Base-by-base conservation (phyloP, 1,284 basidiomycete species). In the Mycena sp. region DNA sequence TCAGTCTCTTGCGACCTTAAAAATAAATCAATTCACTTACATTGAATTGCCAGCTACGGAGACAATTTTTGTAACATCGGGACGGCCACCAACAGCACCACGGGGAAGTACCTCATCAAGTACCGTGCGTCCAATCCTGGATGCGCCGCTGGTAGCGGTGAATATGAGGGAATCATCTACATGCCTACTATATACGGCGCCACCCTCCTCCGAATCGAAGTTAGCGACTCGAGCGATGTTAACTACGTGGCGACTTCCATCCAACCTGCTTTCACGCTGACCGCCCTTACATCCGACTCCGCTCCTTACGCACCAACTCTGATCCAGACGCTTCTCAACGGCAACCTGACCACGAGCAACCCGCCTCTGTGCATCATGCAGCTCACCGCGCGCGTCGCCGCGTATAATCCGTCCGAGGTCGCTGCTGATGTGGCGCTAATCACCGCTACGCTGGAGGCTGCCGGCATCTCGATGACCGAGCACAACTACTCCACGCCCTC, bases 51-150 rank as follows among this genome's bases (percentile, higher is more conserved):
- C 43, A 62, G 60, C 2, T 63, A 45, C 49, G 40, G 48, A 6
- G 40, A 63, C 41, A 58, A 63, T 30, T 21, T 63, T n/a, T 63
- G 61, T 16, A 51, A 54, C 21, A 17, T 63, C 28, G 61, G 61
- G 2, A 63, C 61, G 0, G 25, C n/a, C 12, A 38, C 40, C 14
- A 57, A 57, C 43, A 53, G 50, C 41, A 46, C n/a, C 5, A 19
- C 55, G 1, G 61, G 61, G 2, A 57, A 52, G 9, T 63, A 63
- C 41, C 53, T 50, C 35, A 35, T 62, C 9, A 41, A 19, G 10
- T 52, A 51, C 32, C 54, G 54, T 5, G 11, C 32, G 2, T 44
- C 49, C 6, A 19, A 57, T n/a, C 54, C 61, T 10, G 61, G 48
- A 2, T 63, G 61, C 35, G 43, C 7, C 28, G 17, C 37, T 29